Percentiles rank a stretch among this genome's conserved stretches.
phyloP scores from a whole-genome alignment of 148 eudicot species.

The Cornus controversa region DNA sequence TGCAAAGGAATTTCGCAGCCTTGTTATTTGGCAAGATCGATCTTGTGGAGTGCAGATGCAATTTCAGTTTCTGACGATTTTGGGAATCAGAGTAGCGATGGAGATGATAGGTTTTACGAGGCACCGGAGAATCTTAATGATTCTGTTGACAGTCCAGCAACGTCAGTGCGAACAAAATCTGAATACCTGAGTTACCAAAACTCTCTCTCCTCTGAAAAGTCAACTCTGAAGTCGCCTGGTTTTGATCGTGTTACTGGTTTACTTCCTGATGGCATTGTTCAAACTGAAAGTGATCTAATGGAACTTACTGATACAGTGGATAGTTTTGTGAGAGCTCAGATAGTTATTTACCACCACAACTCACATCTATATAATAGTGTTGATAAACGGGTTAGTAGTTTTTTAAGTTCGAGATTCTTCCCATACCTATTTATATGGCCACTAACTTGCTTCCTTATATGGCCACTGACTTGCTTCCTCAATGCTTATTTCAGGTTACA shows the following conservation, averaged over 20 bases:
- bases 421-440: background rate
- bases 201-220: constrained; percentile 35
- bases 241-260: constrained; percentile 65
- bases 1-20: constrained; percentile 43
- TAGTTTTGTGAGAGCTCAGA: constrained; percentile 95
- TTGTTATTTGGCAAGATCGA: constrained; percentile 77
- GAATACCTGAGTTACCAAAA: constrained; percentile 28
- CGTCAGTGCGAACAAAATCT: constrained; percentile 16
- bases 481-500: constrained; percentile 57
- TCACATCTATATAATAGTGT: constrained; percentile 64
- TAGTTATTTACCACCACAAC: constrained; percentile 72
- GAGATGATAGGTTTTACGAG: constrained; percentile 86
- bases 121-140: constrained; percentile 76
- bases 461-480: constrained; percentile 9
- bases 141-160: constrained; percentile 43
- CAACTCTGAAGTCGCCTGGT: constrained; percentile 55
- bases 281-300: constrained; percentile 30
- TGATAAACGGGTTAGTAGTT: constrained; percentile 65
- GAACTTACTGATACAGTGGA: constrained; percentile 54
- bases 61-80: constrained; percentile 35
- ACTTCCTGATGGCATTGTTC: constrained; percentile 54
- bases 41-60: constrained; percentile 56
- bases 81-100: constrained; percentile 27
- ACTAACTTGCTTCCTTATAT: constrained; percentile 12
- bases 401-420: constrained; percentile 10